A percentile compares a stretch with the other conserved stretches of the same genome.
phyloP scores from a whole-genome alignment of 169 alveolate genomes.

The Amoebophrya sp. region DNA sequence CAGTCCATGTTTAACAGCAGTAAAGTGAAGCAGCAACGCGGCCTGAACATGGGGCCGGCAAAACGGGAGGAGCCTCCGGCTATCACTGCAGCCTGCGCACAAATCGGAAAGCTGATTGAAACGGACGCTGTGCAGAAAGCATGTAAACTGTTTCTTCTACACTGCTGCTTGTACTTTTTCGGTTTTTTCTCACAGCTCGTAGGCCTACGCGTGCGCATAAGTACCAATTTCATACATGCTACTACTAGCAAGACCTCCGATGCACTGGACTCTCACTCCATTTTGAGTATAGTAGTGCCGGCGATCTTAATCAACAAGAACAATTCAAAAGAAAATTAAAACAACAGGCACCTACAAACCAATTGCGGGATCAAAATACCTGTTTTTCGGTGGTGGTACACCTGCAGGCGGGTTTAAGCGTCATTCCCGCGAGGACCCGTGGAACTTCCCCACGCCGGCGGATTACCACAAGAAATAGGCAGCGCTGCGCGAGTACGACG shows the following conservation, averaged over 20 bases:
- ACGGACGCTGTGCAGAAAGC: neutral
- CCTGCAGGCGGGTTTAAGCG: neutral
- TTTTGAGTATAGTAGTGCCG: neutral
- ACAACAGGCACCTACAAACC: neutral
- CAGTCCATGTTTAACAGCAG: neutral
- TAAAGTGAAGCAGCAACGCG: too few species aligned
- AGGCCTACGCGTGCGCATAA: too few species aligned
- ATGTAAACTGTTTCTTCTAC: too few species aligned
- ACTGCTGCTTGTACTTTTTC: neutral
- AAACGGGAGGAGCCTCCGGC: neutral
- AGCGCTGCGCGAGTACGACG: neutral
- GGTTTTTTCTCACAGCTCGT: too few species aligned
- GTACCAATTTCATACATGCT: too few species aligned
- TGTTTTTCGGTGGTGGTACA: neutral
- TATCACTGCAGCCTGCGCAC: neutral
- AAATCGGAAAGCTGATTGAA: neutral
- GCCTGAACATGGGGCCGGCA: too few species aligned
- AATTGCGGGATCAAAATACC: neutral
- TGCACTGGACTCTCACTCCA: too few species aligned
- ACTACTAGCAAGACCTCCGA: too few species aligned
- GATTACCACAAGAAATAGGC: neutral
- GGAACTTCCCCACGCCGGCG: neutral
- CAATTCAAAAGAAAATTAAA: too few species aligned
- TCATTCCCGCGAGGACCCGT: neutral
- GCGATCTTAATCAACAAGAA: neutral